Evolutionary conservation across 1,284 basidiomycete genomes (phyloP).

Genomic region (Crucibulum parvulum): DNA sequence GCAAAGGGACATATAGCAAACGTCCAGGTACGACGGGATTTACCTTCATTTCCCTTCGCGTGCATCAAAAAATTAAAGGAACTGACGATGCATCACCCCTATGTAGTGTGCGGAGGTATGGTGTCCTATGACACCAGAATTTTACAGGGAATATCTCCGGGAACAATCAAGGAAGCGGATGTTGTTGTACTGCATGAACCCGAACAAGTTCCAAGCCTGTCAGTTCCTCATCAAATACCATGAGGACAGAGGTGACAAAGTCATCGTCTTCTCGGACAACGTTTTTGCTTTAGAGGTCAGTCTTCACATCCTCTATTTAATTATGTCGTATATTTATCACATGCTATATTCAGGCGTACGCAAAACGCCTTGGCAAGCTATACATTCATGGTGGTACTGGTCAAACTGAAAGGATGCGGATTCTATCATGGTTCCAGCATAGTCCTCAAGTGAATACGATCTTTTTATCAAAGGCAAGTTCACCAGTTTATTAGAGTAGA

Average conservation of each 20-base stretch:
- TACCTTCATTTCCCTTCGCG: background rate
- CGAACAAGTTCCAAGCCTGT: conserved; percentile 98
- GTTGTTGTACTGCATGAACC: conserved; percentile 99
- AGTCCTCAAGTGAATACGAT: conserved; percentile 98
- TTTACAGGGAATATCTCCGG: conserved; percentile 97
- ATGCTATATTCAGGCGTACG: conserved; percentile 79
- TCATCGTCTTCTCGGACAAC: conserved; percentile 99
- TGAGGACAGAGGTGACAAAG: conserved; percentile 97
- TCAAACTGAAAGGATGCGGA: conserved; percentile 95
- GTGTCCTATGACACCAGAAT: conserved; percentile 99
- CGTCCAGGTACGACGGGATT: conserved; percentile 78
- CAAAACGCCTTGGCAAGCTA: conserved; percentile 91
- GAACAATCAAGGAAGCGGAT: conserved; percentile 94
- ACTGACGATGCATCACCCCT: conserved; percentile 1
- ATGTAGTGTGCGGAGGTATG: conserved; percentile 96
- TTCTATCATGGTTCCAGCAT: conserved; percentile 95
- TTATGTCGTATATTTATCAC: background rate
- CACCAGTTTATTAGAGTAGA: conserved; percentile 2
- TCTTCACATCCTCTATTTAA: conserved; percentile 3
- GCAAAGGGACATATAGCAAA: conserved; percentile 99
- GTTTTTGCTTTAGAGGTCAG: conserved; percentile 94
- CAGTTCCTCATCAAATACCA: conserved; percentile 99
- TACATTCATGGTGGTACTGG: conserved; percentile 98
- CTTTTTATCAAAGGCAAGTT: conserved; percentile 90
- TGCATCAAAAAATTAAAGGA: background rate